Evolutionary conservation across 768 basidiomycete species (phyloP), one percentile per base, ranked within the genome.

Genomic region (Leccinum boreale): DNA sequence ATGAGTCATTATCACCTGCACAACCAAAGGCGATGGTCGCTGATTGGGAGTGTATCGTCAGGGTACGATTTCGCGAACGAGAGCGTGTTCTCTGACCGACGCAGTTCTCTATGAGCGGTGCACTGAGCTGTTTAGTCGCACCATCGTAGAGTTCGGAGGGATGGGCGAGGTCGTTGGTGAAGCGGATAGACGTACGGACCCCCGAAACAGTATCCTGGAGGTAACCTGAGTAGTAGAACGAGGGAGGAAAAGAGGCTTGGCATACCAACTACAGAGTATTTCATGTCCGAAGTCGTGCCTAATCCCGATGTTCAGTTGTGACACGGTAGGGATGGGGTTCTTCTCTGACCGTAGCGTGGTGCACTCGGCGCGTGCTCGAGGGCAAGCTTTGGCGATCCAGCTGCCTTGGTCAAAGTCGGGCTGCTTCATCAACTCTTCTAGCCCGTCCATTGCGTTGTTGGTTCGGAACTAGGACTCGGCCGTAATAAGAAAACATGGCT

Each of bases 171-270:
- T 81, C 78, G 0, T 73, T 79, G 6, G 77, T 75, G 2, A 79
- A 26, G 72, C 6, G 81, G 74, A 51, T 84, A 74, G 8, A 75
- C 76, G 54, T 75, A 82, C 0, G 82, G 82, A 0, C 74, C 84
- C 5, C 83, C 82, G 58, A 84, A 85, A 62, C 82, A 86, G 59
- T 84, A 84, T 12, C 84, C 82, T 85, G 26, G 15, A 45, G 3
- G 10, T 2, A 26, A 23, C 17, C n/a, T 50, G 42, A 47, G 31
- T 6, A 26, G 45, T 52, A 28, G 21, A n/a, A 49, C 23, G 15
- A 15, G 31, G 10, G 15, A 8, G 0, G 7, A 12, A 44, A 36
- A 58, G 3, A 53, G 14, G 33, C 2, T 15, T 1, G 24, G 15
- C 56, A 33, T 55, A 81, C 81, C 82, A 52, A 78, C 78, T 10